Evolutionary conservation across 2,329 filamentous ascomycete genomes (phyloP), one percentile per base, ranked within the genome.

Genomic region (Aspergillus sp.): DNA sequence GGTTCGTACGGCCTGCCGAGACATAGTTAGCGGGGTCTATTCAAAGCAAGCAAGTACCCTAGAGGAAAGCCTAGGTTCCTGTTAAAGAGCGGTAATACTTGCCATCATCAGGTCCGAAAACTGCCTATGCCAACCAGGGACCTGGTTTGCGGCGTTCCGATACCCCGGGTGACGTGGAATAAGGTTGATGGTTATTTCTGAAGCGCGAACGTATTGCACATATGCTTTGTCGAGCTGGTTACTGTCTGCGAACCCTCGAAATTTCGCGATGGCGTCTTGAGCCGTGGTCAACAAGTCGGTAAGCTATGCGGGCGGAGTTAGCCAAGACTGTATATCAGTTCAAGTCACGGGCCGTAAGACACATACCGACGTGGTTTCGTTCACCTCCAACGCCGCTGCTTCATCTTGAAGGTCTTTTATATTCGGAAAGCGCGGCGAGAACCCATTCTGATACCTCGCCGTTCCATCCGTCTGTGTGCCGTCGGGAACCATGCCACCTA

Each of bases 141-240:
- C 78, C 62, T 86, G 84, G 39, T 75, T 75, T 65, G 85, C 84
- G 57, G 92, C 78, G 52, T 83, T 80, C 27, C 85, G 83, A 72
- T 86, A 96, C 61, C 93, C 90, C 56, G 84, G 85, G 71, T 96
- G 91, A 37, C 81, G 82, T 2, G 90, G 90, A 24, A 98, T 87
- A 43, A 87, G 79, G 56, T 93, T 87, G 51, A 92, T 82, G 14
- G 90, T 84, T 55, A 97, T 89, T 57, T 92, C 87, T 59, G 84
- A 92, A 11, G 93, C 90, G 62, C 88, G 85, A 57, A 98, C 83
- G 69, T 93, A 98, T 60, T 96, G 90, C 63, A 89, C 85, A 55
- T 96, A 88, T 3, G 93, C 93, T 39, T 86, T 74, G 69, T 95
- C 91, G 4, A 87, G 85, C 37, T 75, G 65, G 27, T 72, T 66